phyloP scores from a whole-genome alignment of 2,329 filamentous ascomycete species.

The Fusarium sp. region DNA sequence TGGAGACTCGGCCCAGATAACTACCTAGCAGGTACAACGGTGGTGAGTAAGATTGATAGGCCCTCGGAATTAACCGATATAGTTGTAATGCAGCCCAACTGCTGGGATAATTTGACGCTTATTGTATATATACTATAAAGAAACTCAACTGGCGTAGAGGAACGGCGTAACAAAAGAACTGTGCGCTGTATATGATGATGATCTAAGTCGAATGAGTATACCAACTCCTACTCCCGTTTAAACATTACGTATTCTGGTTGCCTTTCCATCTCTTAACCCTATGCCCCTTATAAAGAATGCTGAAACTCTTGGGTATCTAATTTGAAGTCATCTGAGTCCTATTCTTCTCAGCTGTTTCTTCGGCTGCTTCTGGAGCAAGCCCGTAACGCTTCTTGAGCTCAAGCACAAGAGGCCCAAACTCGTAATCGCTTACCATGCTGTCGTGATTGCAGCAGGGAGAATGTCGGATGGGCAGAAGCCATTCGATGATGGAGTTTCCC shows the following conservation, averaged over 20 bases:
- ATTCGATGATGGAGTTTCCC: slow-evolving; percentile 77
- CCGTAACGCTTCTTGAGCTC: slow-evolving; percentile 60
- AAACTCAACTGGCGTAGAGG: neutral
- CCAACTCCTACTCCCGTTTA: slow-evolving; percentile 12
- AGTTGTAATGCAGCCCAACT: neutral
- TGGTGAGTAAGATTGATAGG: too few species aligned
- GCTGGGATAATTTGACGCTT: neutral
- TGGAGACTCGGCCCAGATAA: too few species aligned
- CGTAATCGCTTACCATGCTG: slow-evolving; percentile 73
- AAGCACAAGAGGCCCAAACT: slow-evolving; percentile 70
- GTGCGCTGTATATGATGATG: neutral
- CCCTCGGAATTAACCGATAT: too few species aligned
- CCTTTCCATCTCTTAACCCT: slow-evolving; percentile 11
- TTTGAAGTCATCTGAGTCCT: slow-evolving; percentile 34
- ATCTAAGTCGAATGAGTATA: slow-evolving; percentile 1
- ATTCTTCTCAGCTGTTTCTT: slow-evolving; percentile 4
- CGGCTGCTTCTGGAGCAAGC: slow-evolving; percentile 28
- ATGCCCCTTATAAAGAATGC: neutral
- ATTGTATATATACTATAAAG: neutral
- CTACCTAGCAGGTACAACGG: too few species aligned
- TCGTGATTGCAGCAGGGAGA: slow-evolving; percentile 81
- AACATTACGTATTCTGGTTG: slow-evolving; percentile 21
- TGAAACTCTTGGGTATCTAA: slow-evolving; percentile 36
- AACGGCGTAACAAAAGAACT: neutral
- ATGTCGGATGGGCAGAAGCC: slow-evolving; percentile 80